phyloP scores from a whole-genome alignment of 768 basidiomycete genomes.

The Naganishia randhawae region DNA sequence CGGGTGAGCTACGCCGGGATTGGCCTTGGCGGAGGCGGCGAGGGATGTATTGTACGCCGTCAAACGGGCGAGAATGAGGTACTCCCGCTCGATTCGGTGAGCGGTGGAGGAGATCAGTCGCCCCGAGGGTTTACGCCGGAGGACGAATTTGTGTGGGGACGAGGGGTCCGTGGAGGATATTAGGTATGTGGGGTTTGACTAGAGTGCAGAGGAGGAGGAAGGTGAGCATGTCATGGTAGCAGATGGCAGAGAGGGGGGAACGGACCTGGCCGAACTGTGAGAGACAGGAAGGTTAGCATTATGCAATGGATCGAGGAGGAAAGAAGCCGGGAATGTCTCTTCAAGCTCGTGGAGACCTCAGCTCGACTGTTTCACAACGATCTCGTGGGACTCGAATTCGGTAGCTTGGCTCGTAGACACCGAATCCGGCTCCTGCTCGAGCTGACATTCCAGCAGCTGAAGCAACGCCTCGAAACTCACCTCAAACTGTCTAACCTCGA shows the following conservation, averaged over 20 bases:
- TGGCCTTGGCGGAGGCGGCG: constrained; percentile 54
- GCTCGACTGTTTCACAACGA: too few relatives aligned
- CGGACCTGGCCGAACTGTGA: constrained; percentile 79
- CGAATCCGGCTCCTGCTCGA: too few relatives aligned
- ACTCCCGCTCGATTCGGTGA: constrained; percentile 94
- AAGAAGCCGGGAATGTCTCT: too few relatives aligned
- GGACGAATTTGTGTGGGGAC: constrained; percentile 56
- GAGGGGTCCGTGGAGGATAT: constrained; percentile 54
- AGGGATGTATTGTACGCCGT: constrained; percentile 65
- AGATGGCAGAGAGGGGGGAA: not conserved
- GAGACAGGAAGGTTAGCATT: not conserved
- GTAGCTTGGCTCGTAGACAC: too few relatives aligned
- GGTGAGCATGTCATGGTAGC: too few relatives aligned
- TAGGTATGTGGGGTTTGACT: constrained; percentile 98
- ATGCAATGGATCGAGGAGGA: not conserved
- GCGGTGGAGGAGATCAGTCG: constrained; percentile 82
- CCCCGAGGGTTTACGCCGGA: constrained; percentile 90
- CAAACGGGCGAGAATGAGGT: constrained; percentile 70
- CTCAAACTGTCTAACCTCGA: constrained; percentile 87
- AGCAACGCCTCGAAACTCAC: too few relatives aligned
- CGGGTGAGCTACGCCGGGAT: constrained; percentile 1
- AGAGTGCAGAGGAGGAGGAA: constrained; percentile 12
- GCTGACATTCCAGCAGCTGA: too few relatives aligned
- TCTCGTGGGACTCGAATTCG: too few relatives aligned
- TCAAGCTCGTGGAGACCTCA: too few relatives aligned